These are phyloP conservation scores for Pulveroboletus sp. DNA, from an alignment of 768 basidiomycete genomes.

Conservation along the genomic window DNA sequence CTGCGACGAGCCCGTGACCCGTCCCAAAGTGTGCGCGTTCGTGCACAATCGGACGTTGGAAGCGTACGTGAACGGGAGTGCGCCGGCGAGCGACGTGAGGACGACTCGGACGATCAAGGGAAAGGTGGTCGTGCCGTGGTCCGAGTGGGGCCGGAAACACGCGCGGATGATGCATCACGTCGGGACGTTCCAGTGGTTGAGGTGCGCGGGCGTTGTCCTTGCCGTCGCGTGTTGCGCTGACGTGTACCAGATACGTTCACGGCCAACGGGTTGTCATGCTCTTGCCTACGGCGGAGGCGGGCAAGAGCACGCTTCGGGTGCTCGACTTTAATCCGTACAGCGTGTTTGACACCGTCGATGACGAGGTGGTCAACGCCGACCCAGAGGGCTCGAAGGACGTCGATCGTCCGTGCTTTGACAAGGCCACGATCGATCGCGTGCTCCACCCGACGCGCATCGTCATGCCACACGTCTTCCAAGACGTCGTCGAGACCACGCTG, in stretches of 20 bases:
- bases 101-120: not conserved
- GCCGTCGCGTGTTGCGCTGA: not conserved
- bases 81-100: not conserved
- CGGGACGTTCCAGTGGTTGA: slow-evolving; percentile 38
- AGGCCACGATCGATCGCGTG: not conserved
- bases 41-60: slow-evolving; percentile 33
- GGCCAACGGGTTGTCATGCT: slow-evolving; percentile 36
- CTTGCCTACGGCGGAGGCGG: slow-evolving; percentile 6
- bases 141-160: slow-evolving; percentile 36
- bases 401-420: too few species aligned
- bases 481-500: slow-evolving; percentile 24
- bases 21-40: slow-evolving; percentile 25
- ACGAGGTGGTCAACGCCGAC: not conserved
- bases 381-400: not conserved
- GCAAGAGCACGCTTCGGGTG: slow-evolving; percentile 16
- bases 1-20: slow-evolving; percentile 1
- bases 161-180: slow-evolving; percentile 32
- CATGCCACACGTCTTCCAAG: slow-evolving; percentile 22
- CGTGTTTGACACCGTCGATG: not conserved
- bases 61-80: slow-evolving; percentile 7
- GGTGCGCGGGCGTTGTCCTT: slow-evolving; percentile 13
- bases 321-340: slow-evolving; percentile 32
- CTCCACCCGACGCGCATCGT: slow-evolving; percentile 8
- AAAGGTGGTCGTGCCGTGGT: slow-evolving; percentile 29
- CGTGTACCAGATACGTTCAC: slow-evolving; percentile 37